phyloP scores from a whole-genome alignment of 768 basidiomycete species.

The Dendrothele bispora region DNA sequence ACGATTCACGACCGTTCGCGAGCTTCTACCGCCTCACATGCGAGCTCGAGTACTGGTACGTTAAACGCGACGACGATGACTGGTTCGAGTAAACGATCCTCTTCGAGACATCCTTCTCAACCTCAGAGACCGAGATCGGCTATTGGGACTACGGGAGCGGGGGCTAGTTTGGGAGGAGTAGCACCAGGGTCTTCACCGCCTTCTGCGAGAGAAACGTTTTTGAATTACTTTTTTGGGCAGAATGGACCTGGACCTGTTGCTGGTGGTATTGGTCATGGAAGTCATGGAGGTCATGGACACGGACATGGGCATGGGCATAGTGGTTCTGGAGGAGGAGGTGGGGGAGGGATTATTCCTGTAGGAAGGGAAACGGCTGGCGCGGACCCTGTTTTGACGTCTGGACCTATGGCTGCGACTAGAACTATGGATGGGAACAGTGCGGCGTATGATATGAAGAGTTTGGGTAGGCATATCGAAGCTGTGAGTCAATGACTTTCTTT shows the following conservation, averaged over 20 bases:
- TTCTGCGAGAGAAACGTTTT: conserved; percentile 84
- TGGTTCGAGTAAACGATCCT: conserved; percentile 30
- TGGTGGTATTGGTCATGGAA: conserved; percentile 43
- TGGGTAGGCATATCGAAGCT: conserved; percentile 96
- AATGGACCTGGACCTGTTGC: conserved; percentile 76
- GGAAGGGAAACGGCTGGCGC: conserved; percentile 65
- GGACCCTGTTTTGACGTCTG: conserved; percentile 51
- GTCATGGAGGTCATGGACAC: conserved; percentile 1
- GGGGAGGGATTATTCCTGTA: conserved; percentile 41
- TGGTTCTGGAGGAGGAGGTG: conserved; percentile 14
- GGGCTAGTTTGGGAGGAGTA: too few species aligned
- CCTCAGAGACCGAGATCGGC: conserved; percentile 35
- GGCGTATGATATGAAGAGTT: conserved; percentile 97
- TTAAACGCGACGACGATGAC: conserved; percentile 20
- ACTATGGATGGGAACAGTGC: conserved; percentile 75
- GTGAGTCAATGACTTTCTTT: conserved; percentile 49
- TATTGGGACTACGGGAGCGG: conserved; percentile 29
- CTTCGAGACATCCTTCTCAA: conserved; percentile 25
- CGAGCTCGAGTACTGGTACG: conserved; percentile 25
- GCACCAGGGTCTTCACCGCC: conserved; percentile 41
- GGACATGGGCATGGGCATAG: conserved; percentile 17
- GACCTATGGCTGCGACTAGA: conserved; percentile 67
- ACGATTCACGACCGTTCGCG: conserved; percentile 76
- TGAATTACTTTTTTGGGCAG: conserved; percentile 97
- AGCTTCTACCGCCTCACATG: conserved; percentile 26